A percentile compares a stretch with the other conserved stretches of the same genome.
Evolutionary conservation across 73 alveolate genomes (phyloP).

Genomic region (Chromera velia): DNA sequence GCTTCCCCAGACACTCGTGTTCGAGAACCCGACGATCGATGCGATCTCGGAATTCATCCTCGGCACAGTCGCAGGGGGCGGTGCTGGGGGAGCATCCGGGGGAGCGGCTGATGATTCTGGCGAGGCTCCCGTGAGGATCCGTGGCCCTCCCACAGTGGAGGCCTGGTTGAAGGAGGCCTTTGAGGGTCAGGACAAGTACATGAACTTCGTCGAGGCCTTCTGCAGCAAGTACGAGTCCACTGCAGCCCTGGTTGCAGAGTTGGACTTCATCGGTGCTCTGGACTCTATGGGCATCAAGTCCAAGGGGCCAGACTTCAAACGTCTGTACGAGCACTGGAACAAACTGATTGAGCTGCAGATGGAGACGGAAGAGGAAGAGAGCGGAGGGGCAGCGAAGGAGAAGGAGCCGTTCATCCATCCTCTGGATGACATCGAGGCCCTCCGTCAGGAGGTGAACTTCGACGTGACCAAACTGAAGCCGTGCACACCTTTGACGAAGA

Average conservation of each 20-base stretch:
- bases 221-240: background rate
- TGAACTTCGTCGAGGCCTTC: background rate
- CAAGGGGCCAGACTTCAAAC: too few relatives aligned
- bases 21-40: slow-evolving; percentile 38
- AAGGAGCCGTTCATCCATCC: too few relatives aligned
- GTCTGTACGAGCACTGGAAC: too few relatives aligned
- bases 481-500: background rate
- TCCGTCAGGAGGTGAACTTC: background rate
- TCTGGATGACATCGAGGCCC: background rate
- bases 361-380: too few relatives aligned
- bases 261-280: background rate
- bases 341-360: too few relatives aligned
- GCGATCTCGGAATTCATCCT: slow-evolving; percentile 24
- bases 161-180: background rate
- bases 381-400: too few relatives aligned
- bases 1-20: slow-evolving; percentile 39
- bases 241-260: background rate
- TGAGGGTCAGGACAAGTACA: background rate
- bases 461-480: background rate
- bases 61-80: background rate
- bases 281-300: background rate
- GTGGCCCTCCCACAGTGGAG: background rate
- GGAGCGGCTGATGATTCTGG: background rate
- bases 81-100: background rate
- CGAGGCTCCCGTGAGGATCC: background rate